Conservation (phyloP, 2,329 filamentous ascomycete species). For the Pyrenochaeta sp. region DNA sequence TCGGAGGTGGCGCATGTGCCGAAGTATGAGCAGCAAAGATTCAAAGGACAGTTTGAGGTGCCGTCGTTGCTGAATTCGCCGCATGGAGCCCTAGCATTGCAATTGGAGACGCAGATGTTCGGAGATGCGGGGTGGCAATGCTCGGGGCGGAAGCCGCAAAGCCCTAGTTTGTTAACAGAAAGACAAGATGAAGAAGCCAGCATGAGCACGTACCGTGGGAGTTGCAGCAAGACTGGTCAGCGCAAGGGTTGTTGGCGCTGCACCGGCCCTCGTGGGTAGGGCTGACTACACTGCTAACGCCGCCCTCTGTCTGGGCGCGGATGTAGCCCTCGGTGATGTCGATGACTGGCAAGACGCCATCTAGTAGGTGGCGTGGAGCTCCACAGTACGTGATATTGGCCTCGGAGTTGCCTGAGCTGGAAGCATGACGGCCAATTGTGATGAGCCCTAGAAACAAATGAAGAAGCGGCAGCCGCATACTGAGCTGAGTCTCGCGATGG, state of each 20-base stretch:
- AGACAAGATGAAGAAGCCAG: neutral
- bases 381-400: slow-evolving; percentile 15
- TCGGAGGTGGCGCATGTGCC: slow-evolving; percentile 51
- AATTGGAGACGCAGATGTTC: slow-evolving; percentile 40
- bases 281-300: neutral
- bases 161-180: neutral
- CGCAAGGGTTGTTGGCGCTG: slow-evolving; percentile 13
- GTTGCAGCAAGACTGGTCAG: slow-evolving; percentile 21
- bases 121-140: slow-evolving; percentile 15
- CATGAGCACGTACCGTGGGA: slow-evolving; percentile 8
- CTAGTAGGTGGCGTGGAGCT: slow-evolving; percentile 7
- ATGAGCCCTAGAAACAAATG: slow-evolving; percentile 5
- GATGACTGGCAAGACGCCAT: slow-evolving; percentile 10
- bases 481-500: neutral
- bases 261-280: slow-evolving; percentile 3
- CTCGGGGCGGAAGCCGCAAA: slow-evolving; percentile 15
- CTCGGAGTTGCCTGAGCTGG: neutral
- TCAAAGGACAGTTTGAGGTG: slow-evolving; percentile 13
- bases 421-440: neutral
- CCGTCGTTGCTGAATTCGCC: slow-evolving; percentile 36
- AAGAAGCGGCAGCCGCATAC: slow-evolving; percentile 9
- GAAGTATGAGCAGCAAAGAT: slow-evolving; percentile 43
- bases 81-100: slow-evolving; percentile 50
- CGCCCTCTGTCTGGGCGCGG: slow-evolving; percentile 4
- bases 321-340: slow-evolving; percentile 20